phyloP scores from a whole-genome alignment of 75 land plant genomes.

The Isoetes taiwanensis region DNA sequence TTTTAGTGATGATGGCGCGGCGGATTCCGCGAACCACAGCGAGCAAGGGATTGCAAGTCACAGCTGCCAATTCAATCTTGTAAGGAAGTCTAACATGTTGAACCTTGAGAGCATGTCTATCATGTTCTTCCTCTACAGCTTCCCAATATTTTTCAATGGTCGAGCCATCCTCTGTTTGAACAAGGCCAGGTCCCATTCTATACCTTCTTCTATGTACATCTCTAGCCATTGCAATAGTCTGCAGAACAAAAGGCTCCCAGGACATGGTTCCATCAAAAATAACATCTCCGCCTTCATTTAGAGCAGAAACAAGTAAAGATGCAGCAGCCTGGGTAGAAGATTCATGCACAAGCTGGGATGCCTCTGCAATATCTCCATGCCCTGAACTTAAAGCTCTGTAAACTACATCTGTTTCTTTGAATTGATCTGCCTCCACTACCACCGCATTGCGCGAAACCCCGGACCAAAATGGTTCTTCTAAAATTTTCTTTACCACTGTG shows the following conservation, averaged over 20 bases:
- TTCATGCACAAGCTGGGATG: conserved; percentile 44
- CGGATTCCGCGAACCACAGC: conserved; percentile 84
- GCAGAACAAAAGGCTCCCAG: conserved; percentile 80
- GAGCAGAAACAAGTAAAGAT: conserved; percentile 71
- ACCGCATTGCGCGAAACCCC: conserved; percentile 13
- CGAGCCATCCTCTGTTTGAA: conserved; percentile 39
- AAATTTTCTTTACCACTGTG: conserved; percentile 68
- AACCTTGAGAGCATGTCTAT: not conserved
- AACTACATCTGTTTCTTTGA: conserved; percentile 32
- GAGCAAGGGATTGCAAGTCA: conserved; percentile 65
- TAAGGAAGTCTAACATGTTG: conserved; percentile 35
- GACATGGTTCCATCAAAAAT: conserved; percentile 82
- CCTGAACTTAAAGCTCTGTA: conserved; percentile 14
- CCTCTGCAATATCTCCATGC: conserved; percentile 15
- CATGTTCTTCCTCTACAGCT: conserved; percentile 12
- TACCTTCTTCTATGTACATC: conserved; percentile 50
- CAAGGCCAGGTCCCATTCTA: conserved; percentile 69
- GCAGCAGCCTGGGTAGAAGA: conserved; percentile 79
- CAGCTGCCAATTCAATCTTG: conserved; percentile 68
- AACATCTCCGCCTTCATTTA: conserved; percentile 82
- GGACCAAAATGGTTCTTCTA: conserved; percentile 32
- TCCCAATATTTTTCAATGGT: conserved; percentile 68
- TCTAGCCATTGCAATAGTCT: conserved; percentile 68
- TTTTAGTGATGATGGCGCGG: conserved; percentile 61
- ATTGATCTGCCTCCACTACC: conserved; percentile 35